A percentile compares a stretch with the other conserved stretches of the same genome.
These are phyloP conservation scores for Colletotrichum sp. DNA, from an alignment of 2,329 filamentous ascomycete genomes.

Conservation along the genomic window DNA sequence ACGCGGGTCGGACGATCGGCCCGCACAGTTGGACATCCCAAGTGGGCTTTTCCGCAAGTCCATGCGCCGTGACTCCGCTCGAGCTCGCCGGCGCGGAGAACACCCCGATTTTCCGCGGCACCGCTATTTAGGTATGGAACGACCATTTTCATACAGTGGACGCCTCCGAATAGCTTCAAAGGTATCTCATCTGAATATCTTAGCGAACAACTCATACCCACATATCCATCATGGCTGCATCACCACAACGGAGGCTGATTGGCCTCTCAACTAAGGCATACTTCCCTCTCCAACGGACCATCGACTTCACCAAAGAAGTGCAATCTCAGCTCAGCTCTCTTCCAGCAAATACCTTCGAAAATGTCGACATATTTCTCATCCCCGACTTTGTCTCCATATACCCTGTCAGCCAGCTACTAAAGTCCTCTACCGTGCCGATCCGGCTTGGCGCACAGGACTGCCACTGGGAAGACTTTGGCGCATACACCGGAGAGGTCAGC, in stretches of 20 bases:
- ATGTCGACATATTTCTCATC: slow-evolving; percentile 75
- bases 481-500: slow-evolving; percentile 81
- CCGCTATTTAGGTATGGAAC: neutral
- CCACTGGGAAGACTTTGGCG: slow-evolving; percentile 71
- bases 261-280: slow-evolving; percentile 83
- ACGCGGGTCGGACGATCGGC: neutral
- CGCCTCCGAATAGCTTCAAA: neutral
- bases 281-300: slow-evolving; percentile 71
- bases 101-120: neutral
- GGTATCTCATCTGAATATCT: neutral
- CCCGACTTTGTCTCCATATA: slow-evolving; percentile 77
- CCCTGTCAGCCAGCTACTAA: slow-evolving; percentile 54
- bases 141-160: neutral
- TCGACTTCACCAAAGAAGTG: slow-evolving; percentile 57
- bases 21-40: neutral
- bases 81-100: neutral
- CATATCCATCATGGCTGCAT: neutral
- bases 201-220: neutral
- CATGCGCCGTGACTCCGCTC: neutral
- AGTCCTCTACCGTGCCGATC: slow-evolving; percentile 55
- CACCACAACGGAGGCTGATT: slow-evolving; percentile 60
- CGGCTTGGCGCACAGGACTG: slow-evolving; percentile 74
- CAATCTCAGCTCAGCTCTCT: slow-evolving; percentile 48
- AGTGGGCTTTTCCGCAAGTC: neutral
- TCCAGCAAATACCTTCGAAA: slow-evolving; percentile 27